Base-by-base conservation (phyloP, 2,329 filamentous ascomycete genomes). In the Bipolaris zeicola region DNA sequence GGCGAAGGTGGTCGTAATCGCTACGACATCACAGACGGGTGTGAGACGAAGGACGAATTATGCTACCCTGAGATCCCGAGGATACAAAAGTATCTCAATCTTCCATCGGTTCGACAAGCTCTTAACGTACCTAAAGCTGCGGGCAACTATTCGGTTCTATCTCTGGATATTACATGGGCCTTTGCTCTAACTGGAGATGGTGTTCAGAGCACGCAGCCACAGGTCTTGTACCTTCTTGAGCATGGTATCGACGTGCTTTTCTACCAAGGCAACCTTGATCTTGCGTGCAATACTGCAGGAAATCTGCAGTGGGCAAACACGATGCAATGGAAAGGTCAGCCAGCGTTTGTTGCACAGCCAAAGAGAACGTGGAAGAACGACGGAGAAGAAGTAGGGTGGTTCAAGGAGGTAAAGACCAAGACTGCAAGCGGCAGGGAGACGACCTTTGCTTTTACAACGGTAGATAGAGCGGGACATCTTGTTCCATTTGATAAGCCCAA, bases 251-350 rank as follows among this genome's bases (percentile, higher is more conserved):
- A 77, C 53, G 70, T 77, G 14, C 62, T 78, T 11, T 74, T 77
- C 51, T 78, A 78, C 49, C 74, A 77, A 34, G 76, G 77, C 2
- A 78, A 78, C 49, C 58, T 77, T 1, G 76, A 78, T 54, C 65
- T 78, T 44, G 76, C 75, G 7, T 79, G 77, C 51, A 79, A 79
- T 50, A 77, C 76, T 6, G 76, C 75, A 10, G 75, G 76, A 0
- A 78, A 76, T 39, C 68, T 57, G 51, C 65, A 75, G 26, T 79
- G 75, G 75, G 76, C 78, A 16, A 75, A 73, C 16, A 72, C 67
- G 8, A 71, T 81, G 69, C 57, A 67, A 2, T 82, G 79, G 79
- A 78, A 76, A 49, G 78, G 78, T 1, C 78, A 80, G 63, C 69
- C 78, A 2, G 76, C 75, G 10, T 81, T 80, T 63, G 72, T 71